Evolutionary conservation across 2,329 filamentous ascomycete species (phyloP).

Genomic region (Trichoderma sp.): DNA sequence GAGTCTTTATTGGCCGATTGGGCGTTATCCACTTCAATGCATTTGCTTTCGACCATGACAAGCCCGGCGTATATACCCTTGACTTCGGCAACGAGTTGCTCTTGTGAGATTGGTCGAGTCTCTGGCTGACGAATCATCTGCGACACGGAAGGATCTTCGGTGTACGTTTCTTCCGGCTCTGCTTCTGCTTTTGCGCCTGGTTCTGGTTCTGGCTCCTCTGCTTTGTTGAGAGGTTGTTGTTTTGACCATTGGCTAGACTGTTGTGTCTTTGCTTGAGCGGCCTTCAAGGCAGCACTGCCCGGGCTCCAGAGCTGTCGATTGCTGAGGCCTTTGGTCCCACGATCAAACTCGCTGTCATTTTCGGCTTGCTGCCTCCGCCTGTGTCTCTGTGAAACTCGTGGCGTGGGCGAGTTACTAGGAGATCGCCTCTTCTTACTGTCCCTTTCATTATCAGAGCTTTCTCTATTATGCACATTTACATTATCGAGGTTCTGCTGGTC

Average conservation of each 20-base stretch:
- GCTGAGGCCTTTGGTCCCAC: constrained; percentile 30
- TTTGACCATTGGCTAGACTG: not conserved
- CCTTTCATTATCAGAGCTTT: constrained; percentile 26
- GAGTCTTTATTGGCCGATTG: constrained; percentile 51
- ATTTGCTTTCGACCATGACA: constrained; percentile 84
- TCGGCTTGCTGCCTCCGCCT: constrained; percentile 27
- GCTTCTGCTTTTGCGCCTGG: not conserved
- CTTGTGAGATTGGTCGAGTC: constrained; percentile 70
- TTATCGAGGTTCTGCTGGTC: not conserved
- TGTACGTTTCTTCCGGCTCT: not conserved
- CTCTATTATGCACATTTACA: not conserved
- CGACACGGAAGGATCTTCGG: constrained; percentile 5
- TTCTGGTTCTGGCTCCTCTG: not conserved
- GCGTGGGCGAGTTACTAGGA: constrained; percentile 30
- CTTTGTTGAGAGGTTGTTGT: not conserved
- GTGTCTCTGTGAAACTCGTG: constrained; percentile 26
- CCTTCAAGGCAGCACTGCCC: constrained; percentile 29
- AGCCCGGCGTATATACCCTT: constrained; percentile 82
- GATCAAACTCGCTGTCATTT: constrained; percentile 31
- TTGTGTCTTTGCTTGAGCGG: constrained; percentile 15
- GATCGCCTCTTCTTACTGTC: constrained; percentile 36
- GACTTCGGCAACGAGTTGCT: constrained; percentile 78
- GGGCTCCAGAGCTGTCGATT: constrained; percentile 36
- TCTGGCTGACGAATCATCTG: constrained; percentile 50
- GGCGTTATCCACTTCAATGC: constrained; percentile 76